Percentiles rank a stretch among this genome's conserved stretches.
Conservation (phyloP, 2,329 filamentous ascomycete species). For the Colletotrichum sp. region DNA sequence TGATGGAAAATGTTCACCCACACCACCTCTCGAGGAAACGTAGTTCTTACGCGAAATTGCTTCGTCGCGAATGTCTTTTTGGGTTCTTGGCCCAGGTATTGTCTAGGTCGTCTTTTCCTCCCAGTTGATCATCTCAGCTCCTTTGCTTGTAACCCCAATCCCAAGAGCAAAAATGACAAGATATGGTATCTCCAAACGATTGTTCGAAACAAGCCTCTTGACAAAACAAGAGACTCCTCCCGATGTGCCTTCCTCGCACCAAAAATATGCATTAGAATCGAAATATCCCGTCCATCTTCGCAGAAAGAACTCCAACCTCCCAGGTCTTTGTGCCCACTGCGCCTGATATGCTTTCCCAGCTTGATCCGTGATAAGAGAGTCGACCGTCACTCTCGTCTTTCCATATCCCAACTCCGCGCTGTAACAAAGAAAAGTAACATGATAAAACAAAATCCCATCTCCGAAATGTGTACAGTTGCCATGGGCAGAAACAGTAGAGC, state of each 20-base stretch:
- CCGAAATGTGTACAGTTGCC: neutral
- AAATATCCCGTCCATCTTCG: neutral
- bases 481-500: neutral
- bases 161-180: neutral
- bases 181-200: slow-evolving; percentile 14
- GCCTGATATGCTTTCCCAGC: slow-evolving; percentile 7
- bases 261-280: slow-evolving; percentile 12
- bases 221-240: neutral
- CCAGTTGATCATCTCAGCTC: neutral
- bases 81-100: slow-evolving; percentile 20
- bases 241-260: neutral
- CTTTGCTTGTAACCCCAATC: neutral
- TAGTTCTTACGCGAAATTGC: neutral
- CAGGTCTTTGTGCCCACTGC: slow-evolving; percentile 4
- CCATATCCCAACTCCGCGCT: slow-evolving; percentile 22
- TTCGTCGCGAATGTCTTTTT: neutral
- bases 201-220: neutral
- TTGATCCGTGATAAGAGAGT: neutral
- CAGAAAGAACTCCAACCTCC: slow-evolving; percentile 19
- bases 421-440: slow-evolving; percentile 1
- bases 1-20: neutral
- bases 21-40: neutral
- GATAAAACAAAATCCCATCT: slow-evolving; percentile 7
- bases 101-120: slow-evolving; percentile 18
- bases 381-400: neutral